These are phyloP conservation scores for Pascua guehoae DNA, from an alignment of 1,284 basidiomycete genomes.

Conservation along the genomic window DNA sequence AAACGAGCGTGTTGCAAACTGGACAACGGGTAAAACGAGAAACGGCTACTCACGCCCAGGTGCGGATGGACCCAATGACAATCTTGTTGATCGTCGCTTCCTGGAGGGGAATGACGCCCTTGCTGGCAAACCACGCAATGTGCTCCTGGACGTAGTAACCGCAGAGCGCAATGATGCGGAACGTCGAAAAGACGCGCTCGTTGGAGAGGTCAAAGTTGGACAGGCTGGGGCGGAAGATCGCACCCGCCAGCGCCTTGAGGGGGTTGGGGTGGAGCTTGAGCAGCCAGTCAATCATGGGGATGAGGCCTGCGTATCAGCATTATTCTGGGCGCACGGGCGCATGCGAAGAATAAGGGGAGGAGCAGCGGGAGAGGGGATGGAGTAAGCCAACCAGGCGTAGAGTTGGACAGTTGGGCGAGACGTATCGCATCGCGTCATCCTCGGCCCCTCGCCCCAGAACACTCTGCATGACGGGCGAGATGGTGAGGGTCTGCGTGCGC, in stretches of 20 bases:
- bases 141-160: conserved; percentile 47
- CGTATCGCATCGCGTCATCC: neutral
- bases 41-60: conserved; percentile 43
- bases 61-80: conserved; percentile 15
- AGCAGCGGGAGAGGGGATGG: neutral
- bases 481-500: neutral
- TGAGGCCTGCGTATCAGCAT: conserved; percentile 24
- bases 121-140: conserved; percentile 37
- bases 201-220: conserved; percentile 13
- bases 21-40: neutral
- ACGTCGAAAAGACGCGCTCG: conserved; percentile 32
- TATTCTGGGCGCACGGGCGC: neutral
- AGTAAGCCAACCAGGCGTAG: too few relatives aligned
- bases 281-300: conserved; percentile 41
- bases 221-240: conserved; percentile 19
- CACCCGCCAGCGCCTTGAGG: conserved; percentile 18
- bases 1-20: neutral
- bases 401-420: too few relatives aligned
- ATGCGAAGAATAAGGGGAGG: neutral
- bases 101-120: conserved; percentile 36
- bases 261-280: conserved; percentile 37
- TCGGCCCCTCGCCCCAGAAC: too few relatives aligned
- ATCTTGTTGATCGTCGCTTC: conserved; percentile 1
- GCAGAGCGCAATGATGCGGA: conserved; percentile 38
- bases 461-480: too few relatives aligned